Base-by-base conservation (phyloP, 441 rosid species). In the Populus hybrid region DNA sequence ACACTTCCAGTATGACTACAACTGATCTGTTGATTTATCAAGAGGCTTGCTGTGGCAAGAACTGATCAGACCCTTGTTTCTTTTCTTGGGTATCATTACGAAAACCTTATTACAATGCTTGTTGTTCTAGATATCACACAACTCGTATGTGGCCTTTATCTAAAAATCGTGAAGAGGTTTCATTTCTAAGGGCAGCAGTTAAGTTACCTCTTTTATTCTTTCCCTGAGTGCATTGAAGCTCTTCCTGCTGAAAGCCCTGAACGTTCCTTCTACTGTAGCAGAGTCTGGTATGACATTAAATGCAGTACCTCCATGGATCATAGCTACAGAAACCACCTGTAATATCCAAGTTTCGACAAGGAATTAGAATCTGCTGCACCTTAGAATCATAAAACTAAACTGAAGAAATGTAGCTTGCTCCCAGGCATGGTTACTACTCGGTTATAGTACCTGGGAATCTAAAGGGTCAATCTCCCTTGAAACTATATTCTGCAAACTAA, bases 201-300 rank as follows among this genome's bases (percentile, higher is more conserved):
- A 0, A n/a, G 46, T 71, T 77, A 88, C 92, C 91, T 91, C 85
- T 83, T 87, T 75, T 23, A 89, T 89, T 82, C 94, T 81, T 20
- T 86, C 86, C 68, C 86, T 53, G 5, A 89, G 87, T 38, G 85
- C 80, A 63, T 85, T 34, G 87, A 89, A 88, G 74, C 86, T 87
- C 78, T 79, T 75, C 82, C 66, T 86, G 84, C 85, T 81, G 71
- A 90, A 90, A 65, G 94, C 92, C 78, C 92, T 86, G 69, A 79
- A 90, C 26, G 94, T 88, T 84, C 94, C 94, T 1, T 84, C 82
- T 1, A 91, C 77, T 9, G 86, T 88, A 38, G 87, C 83, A 0
- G 83, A 82, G 21, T 89, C 89, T 8, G 94, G 94, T 74, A 91
- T 89, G 32, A 87, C 86, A 53, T 88, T 87, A 69, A 85, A 82